Percentiles rank a stretch among this genome's conserved stretches.
These are phyloP conservation scores for Aureococcus anophagefferens DNA, from an alignment of 108 stramenopile genomes.

Conservation along the genomic window DNA sequence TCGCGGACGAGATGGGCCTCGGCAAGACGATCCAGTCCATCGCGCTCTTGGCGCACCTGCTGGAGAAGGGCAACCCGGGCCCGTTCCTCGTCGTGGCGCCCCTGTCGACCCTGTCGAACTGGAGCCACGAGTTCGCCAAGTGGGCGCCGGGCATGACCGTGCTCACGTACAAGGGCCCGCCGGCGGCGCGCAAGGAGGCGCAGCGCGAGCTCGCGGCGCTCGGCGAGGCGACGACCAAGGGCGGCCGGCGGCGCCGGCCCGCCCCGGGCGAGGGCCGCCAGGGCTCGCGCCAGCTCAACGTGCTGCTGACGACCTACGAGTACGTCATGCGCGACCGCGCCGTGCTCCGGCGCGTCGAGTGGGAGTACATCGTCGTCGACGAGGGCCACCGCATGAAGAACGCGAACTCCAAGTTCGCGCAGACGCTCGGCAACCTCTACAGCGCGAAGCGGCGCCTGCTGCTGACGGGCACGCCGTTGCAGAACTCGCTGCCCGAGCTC, in stretches of 20 bases:
- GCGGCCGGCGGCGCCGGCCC: too few species aligned
- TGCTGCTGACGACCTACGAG: slow-evolving; percentile 81
- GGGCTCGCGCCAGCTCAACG: slow-evolving; percentile 58
- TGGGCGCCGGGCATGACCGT: slow-evolving; percentile 58
- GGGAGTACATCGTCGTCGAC: slow-evolving; percentile 86
- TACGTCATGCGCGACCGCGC: slow-evolving; percentile 79
- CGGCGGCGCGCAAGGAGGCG: not conserved
- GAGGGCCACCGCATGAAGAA: slow-evolving; percentile 57
- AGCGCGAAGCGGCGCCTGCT: slow-evolving; percentile 46
- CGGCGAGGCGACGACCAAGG: not conserved
- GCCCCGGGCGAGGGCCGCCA: too few species aligned
- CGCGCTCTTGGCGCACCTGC: not conserved
- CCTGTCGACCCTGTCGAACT: slow-evolving; percentile 75
- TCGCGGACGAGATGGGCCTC: slow-evolving; percentile 93
- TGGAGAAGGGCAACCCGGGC: slow-evolving; percentile 41
- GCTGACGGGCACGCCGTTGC: slow-evolving; percentile 78
- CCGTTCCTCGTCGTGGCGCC: slow-evolving; percentile 84
- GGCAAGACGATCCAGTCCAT: slow-evolving; percentile 13
- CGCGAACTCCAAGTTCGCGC: slow-evolving; percentile 32
- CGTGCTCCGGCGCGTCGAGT: slow-evolving; percentile 59
- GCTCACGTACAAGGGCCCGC: slow-evolving; percentile 50
- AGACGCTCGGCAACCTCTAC: slow-evolving; percentile 53
- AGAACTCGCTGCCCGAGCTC: slow-evolving; percentile 80
- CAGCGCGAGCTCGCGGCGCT: not conserved
- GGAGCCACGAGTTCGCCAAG: slow-evolving; percentile 71